Base-by-base conservation (phyloP, 305 asterid species). In the Lippia alba region DNA sequence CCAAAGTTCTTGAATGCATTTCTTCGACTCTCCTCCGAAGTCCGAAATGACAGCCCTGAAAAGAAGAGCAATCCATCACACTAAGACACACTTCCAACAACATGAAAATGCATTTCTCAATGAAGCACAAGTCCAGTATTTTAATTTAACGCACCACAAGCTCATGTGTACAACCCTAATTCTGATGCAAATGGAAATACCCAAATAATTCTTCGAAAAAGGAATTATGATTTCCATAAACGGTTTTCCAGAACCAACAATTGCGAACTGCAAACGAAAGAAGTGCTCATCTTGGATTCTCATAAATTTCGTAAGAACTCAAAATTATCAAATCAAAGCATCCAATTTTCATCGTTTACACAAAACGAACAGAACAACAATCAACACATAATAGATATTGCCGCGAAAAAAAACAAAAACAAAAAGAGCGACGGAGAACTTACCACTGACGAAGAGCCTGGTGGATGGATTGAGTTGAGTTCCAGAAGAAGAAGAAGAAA, bases 1-100 rank as follows among this genome's bases (percentile, higher is more conserved):
- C 97, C 97, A 72, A 82, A 91, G 67, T 56, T 58, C 30, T 80
- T 67, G 83, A 90, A 92, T 55, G 90, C 89, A 16, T 85, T 88
- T 66, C 69, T 80, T 76, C 90, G 80, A 74, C 92, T 83, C 72
- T 86, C 91, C 74, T 92, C 89, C 7, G 96, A 87, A 11, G 96
- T 92, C 39, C 91, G 82, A 70, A 91, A 91, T 2, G 97, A 91
- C 46, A 91, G 87, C 76, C 97, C 97, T 92, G 74, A 34, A 66
- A 45, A 33, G 61, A 39, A 55, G 69, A 51, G n/a, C 59, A 60
- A 67, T 56, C 18, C 55, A 59, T 66, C 67, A 67, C 14, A 6
- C 12, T 51, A 15, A 53, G 39, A 50, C 41, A 17, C 39, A 61
- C 8, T 12, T 61, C 46, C 18, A 45, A 8, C 10, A 39, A 18